phyloP scores from a whole-genome alignment of 2,329 filamentous ascomycete genomes.

The Claviceps purpurea region DNA sequence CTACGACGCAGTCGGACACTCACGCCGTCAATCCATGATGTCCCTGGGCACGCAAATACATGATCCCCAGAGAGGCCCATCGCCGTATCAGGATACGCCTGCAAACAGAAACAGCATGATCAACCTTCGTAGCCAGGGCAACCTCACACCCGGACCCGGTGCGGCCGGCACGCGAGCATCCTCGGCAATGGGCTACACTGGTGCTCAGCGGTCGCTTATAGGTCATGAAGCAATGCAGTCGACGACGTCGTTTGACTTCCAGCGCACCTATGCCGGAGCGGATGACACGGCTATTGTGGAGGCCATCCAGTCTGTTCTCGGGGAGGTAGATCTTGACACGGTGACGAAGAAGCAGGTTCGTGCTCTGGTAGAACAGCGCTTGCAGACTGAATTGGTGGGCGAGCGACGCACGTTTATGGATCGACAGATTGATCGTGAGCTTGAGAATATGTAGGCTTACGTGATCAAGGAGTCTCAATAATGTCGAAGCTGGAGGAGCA shows the following conservation, averaged over 20 bases:
- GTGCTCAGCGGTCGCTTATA: slow-evolving; percentile 33
- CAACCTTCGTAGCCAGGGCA: slow-evolving; percentile 38
- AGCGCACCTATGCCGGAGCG: slow-evolving; percentile 48
- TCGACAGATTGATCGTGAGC: slow-evolving; percentile 79
- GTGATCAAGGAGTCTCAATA: neutral
- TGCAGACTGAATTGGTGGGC: slow-evolving; percentile 78
- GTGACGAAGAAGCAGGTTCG: slow-evolving; percentile 97
- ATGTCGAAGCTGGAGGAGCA: neutral
- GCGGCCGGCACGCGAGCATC: slow-evolving; percentile 24
- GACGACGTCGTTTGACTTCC: slow-evolving; percentile 46
- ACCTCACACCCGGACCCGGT: slow-evolving; percentile 31
- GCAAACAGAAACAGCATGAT: slow-evolving; percentile 46
- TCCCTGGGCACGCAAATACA: slow-evolving; percentile 41
- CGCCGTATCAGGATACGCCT: slow-evolving; percentile 45
- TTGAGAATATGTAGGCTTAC: slow-evolving; percentile 69
- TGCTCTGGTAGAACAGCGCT: slow-evolving; percentile 79
- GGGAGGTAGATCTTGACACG: slow-evolving; percentile 86
- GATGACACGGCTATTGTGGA: slow-evolving; percentile 72
- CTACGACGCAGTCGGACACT: slow-evolving; percentile 35
- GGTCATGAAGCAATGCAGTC: slow-evolving; percentile 34
- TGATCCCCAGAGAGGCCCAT: slow-evolving; percentile 35
- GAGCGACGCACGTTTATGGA: slow-evolving; percentile 86
- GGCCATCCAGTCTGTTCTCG: slow-evolving; percentile 68
- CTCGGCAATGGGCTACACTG: slow-evolving; percentile 32
- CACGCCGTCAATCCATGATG: slow-evolving; percentile 58